Base-by-base conservation (phyloP, 1,139 yeast genomes). In the Blastobotrys proliferans region DNA sequence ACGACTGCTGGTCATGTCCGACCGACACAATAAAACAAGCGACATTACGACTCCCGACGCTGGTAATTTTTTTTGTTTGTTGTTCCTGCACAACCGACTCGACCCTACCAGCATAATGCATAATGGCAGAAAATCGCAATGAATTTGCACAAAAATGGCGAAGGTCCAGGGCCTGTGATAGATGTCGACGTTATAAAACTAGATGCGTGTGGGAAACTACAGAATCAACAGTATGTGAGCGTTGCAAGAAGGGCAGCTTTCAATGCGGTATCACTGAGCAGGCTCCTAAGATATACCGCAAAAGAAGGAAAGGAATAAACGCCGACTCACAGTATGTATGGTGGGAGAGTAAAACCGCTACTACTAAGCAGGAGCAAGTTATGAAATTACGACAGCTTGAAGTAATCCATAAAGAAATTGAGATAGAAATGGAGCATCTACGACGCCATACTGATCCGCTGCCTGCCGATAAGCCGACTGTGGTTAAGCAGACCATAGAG, bases 161-260 rank as follows among this genome's bases (percentile, higher is more conserved):
- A 35, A 72, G 68, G 48, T 57, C 68, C 19, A 62, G 77, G 42
- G 81, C 82, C 1, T 77, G 82, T 60, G 80, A 79, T 6, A 58
- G 81, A 46, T 77, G 82, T 51, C 75, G 77, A 47, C 55, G 81
- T 34, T 63, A 75, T 24, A 77, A 77, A 52, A 72, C 74, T 69
- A 68, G 76, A 49, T 77, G 82, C 55, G 69, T 70, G 4, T 77
- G 72, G 55, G 74, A 72, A 26, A 72, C 71, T 46, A 80, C 79
- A 1, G 53, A 58, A 11, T 67, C 61, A 47, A 58, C 58, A 28
- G 57, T 75, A n/a, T 77, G 82, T 56, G 64, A 64, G 24, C 55
- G 80, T 43, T 77, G 82, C 53, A 65, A 61, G 43, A 62, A 67
- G 27, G 66, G 73, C 2, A 68, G 68, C 1, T 24, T 33, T 16